phyloP scores from a whole-genome alignment of 768 basidiomycete species.

The Neoboletus magnificus region DNA sequence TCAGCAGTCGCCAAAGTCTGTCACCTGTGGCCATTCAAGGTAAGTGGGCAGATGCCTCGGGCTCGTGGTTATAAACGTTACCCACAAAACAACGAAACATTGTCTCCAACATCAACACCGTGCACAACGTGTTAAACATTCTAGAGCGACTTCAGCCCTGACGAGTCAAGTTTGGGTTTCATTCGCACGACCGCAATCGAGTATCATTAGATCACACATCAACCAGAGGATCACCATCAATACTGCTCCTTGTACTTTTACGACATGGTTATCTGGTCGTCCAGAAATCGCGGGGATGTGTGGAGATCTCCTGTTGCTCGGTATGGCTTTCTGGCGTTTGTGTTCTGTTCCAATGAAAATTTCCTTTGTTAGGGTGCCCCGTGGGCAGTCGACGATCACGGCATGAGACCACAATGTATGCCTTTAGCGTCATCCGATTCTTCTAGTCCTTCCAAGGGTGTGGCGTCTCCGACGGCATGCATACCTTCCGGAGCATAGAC shows the following conservation, averaged over 20 bases:
- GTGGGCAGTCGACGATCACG: neutral
- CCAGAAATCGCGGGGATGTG: too few relatives aligned
- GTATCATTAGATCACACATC: neutral
- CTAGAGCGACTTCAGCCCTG: neutral
- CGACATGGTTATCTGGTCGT: neutral
- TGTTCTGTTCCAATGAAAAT: neutral
- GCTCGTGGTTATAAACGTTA: neutral
- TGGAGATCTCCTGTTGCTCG: neutral
- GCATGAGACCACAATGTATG: neutral
- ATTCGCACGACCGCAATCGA: neutral
- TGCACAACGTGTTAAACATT: neutral
- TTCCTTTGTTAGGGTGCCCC: neutral
- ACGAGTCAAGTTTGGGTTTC: neutral
- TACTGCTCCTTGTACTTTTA: neutral
- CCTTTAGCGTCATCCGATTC: neutral
- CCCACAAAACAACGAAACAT: conserved; percentile 4
- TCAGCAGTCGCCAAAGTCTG: conserved; percentile 2
- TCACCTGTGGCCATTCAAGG: neutral
- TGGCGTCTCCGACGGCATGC: neutral
- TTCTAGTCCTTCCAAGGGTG: neutral
- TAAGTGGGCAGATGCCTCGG: neutral
- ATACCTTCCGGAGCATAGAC: neutral
- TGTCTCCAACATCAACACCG: neutral
- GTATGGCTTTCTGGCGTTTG: neutral
- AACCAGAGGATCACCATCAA: neutral